These are phyloP conservation scores for Tulasnella calospora DNA, from an alignment of 768 basidiomycete species.

Conservation along the genomic window DNA sequence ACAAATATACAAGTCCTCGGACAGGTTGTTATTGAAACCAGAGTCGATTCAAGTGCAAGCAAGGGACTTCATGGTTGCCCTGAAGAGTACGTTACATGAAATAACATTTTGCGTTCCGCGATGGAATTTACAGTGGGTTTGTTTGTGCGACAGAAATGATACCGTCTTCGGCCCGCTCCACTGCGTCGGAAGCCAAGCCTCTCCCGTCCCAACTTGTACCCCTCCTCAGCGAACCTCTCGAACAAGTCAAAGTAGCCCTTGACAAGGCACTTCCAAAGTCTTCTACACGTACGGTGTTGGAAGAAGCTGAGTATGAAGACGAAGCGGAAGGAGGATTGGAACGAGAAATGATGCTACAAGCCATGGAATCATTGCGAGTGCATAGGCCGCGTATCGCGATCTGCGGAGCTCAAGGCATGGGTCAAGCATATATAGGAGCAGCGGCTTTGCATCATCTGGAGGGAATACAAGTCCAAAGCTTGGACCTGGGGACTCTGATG, in stretches of 20 bases:
- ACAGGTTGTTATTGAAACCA: conserved; percentile 77
- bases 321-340: conserved; percentile 79
- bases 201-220: conserved; percentile 81
- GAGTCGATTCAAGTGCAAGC: conserved; percentile 78
- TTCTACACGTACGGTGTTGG: conserved; percentile 77
- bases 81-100: conserved; percentile 72
- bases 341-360: conserved; percentile 87
- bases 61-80: conserved; percentile 94
- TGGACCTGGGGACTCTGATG: conserved; percentile 85
- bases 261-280: conserved; percentile 68
- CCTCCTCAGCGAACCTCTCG: conserved; percentile 62
- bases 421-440: conserved; percentile 83
- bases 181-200: conserved; percentile 77
- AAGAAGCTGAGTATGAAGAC: conserved; percentile 94
- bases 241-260: conserved; percentile 67
- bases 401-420: conserved; percentile 80
- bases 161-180: conserved; percentile 89
- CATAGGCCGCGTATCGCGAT: conserved; percentile 85
- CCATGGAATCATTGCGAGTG: conserved; percentile 85
- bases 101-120: background rate
- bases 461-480: conserved; percentile 89
- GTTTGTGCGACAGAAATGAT: conserved; percentile 63
- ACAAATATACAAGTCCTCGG: conserved; percentile 90
- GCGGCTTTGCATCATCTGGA: conserved; percentile 91
- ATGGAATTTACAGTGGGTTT: background rate